Evolutionary conservation across 2,329 filamentous ascomycete species (phyloP), one percentile per base, ranked within the genome.

Genomic region (Botrytis sinoallii): DNA sequence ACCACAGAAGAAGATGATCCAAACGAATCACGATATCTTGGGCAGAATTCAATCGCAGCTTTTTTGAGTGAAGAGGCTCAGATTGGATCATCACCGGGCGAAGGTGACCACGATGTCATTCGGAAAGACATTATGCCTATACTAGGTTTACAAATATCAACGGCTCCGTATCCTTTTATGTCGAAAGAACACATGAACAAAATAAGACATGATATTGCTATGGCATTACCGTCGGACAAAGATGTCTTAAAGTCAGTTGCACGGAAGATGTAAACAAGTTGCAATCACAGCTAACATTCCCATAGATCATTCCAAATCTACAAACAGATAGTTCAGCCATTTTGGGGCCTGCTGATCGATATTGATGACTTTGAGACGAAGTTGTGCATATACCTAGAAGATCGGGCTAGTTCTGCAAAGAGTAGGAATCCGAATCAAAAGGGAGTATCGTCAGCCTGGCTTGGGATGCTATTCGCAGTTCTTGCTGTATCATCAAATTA

Each of bases 1-100:
- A 42, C 35, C 32, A 42, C 63, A 81, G 86, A 87, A 73, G 88
- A 91, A 73, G 83, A 86, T 40, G 88, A 91, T 70, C 81, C 83
- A 70, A 83, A 84, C 71, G 86, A 88, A 74, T 87, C 89, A 65
- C 85, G 89, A 60, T 91, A 91, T 80, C 85, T 91, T 48, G 89
- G 89, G 42, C 88, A 91, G 79, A 91, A 91, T 81, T 91, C 89
- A 79, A 91, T 91, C 72, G 89, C 89, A 12, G 89, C 88, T n/a
- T 82, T 91, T 52, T 83, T 91, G 57, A 85, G 88, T 74, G 89
- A 91, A 78, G 89, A 90, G 79, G 86, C 87, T 3, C 75, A 77
- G 71, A 75, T 70, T 75, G 85, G 87, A 72, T 85, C 86, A 74
- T 85, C 84, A 73, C 84, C 87, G 71, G 85, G 84, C 65, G 84